Base-by-base conservation (phyloP, 2,329 filamentous ascomycete genomes). In the Sphaerulina musiva region DNA sequence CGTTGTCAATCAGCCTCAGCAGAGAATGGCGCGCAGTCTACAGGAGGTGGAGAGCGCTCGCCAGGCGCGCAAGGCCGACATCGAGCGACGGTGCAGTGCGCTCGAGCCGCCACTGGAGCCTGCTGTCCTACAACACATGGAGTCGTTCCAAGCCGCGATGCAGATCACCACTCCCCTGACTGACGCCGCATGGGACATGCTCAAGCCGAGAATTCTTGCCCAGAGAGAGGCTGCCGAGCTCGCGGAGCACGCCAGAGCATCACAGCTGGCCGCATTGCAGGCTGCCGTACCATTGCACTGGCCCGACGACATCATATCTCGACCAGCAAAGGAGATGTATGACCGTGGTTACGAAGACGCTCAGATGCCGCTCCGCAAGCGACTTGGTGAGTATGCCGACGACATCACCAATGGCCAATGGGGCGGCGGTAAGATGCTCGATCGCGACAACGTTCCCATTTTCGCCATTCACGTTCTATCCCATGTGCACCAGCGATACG, bases 401-500 rank as follows among this genome's bases (percentile, higher is more conserved):
- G 82, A 89, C 45, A 79, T 84, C 56, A 86, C 90, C 60, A 75
- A 75, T 26, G 76, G 82, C 54, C 75, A 74, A 39, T 92, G 86
- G 87, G 75, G 77, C 29, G 76, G 79, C 46, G 86, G 85, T 42
- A 75, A 76, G 38, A 80, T 78, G 54, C 75, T 91, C 14, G 82
- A 78, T 46, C 82, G 78, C 62, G 81, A 85, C 11, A 85, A 76
- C 59, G 79, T 80, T 56, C 77, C 83, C 4, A 79, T 79, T 46
- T 92, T 92, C 69, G 87, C 87, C 4, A 83, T 80, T 34, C 82
- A 88, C 47, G 81, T 89, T 14, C 73, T 93, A 39, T 72, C 84
- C n/a, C 59, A 67, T 34, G 64, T 69, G 76, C 80, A 6, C 80
- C 76, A 62, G 81, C 78, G 26, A 77, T 81, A 66, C 84, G 78